Conservation (phyloP, 2,329 filamentous ascomycete species). For the Aspergillus thermomutatus region DNA sequence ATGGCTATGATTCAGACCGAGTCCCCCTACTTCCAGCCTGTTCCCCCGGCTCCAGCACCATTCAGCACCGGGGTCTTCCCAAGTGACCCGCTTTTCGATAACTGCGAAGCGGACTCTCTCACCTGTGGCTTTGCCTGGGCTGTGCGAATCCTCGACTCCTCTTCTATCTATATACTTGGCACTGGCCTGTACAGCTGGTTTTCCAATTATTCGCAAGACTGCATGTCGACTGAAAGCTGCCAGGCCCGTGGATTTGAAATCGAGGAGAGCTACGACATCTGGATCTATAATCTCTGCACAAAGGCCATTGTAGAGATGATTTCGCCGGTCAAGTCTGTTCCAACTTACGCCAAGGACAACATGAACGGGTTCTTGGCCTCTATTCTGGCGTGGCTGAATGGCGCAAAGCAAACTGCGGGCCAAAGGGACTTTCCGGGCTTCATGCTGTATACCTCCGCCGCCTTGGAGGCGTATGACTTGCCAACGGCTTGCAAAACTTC, state of each 20-base stretch:
- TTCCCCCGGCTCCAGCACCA: slow-evolving; percentile 56
- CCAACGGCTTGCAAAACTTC: slow-evolving; percentile 7
- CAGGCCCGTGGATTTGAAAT: slow-evolving; percentile 34
- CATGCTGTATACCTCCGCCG: slow-evolving; percentile 9
- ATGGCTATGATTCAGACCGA: slow-evolving; percentile 63
- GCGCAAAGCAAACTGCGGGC: slow-evolving; percentile 7
- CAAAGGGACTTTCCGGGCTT: slow-evolving; percentile 11
- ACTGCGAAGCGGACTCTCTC: slow-evolving; percentile 27
- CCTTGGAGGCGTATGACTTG: slow-evolving; percentile 1
- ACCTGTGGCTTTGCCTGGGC: slow-evolving; percentile 1
- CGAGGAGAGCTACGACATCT: slow-evolving; percentile 14
- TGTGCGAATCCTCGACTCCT: slow-evolving; percentile 27
- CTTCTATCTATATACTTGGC: slow-evolving; percentile 58
- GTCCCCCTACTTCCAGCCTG: slow-evolving; percentile 68
- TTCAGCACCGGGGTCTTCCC: slow-evolving; percentile 47
- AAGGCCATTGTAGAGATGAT: slow-evolving; percentile 22
- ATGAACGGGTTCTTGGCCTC: slow-evolving; percentile 20
- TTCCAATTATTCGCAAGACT: slow-evolving; percentile 54
- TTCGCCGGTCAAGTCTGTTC: slow-evolving; percentile 10
- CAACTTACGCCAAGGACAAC: slow-evolving; percentile 13
- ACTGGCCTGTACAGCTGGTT: slow-evolving; percentile 65
- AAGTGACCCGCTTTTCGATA: slow-evolving; percentile 50
- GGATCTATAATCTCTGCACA: slow-evolving; percentile 22
- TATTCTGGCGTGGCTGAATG: slow-evolving; percentile 19
- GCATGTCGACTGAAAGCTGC: slow-evolving; percentile 47